Conservation (phyloP, 1,139 yeast species). For the Yamadazyma dushanensis region DNA sequence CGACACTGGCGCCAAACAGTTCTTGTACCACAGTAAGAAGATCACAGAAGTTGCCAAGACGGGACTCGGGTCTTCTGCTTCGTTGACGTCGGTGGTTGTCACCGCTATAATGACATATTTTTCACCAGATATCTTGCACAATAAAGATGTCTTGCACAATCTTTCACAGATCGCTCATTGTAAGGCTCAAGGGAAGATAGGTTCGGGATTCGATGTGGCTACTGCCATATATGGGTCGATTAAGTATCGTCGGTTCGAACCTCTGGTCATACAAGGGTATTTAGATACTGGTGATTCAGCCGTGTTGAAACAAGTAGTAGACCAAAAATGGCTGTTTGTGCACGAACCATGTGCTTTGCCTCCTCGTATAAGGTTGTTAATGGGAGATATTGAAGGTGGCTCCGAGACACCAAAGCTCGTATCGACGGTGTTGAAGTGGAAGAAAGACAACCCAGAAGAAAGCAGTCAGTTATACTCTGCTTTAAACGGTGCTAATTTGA, state of each 20-base stretch:
- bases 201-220: conserved; percentile 96
- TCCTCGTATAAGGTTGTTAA: conserved; percentile 60
- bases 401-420: conserved; percentile 94
- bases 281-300: conserved; percentile 21
- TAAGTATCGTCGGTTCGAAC: conserved; percentile 71
- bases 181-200: conserved; percentile 90
- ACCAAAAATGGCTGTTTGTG: conserved; percentile 59
- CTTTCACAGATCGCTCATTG: conserved; percentile 89
- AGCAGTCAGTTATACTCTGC: conserved; percentile 53
- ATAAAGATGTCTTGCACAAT: conserved; percentile 59
- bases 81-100: conserved; percentile 78
- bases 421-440: conserved; percentile 73
- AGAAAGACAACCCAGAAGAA: conserved; percentile 47
- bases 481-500: conserved; percentile 59
- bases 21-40: conserved; percentile 57
- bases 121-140: conserved; percentile 18
- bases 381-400: conserved; percentile 95
- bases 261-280: conserved; percentile 47
- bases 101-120: conserved; percentile 63
- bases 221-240: conserved; percentile 93
- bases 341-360: conserved; percentile 64
- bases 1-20: conserved; percentile 37
- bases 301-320: conserved; percentile 38
- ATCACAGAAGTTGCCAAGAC: conserved; percentile 85
- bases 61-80: conserved; percentile 95